Evolutionary conservation across 768 basidiomycete species (phyloP).

Genomic region (Leucosporidium scottii): DNA sequence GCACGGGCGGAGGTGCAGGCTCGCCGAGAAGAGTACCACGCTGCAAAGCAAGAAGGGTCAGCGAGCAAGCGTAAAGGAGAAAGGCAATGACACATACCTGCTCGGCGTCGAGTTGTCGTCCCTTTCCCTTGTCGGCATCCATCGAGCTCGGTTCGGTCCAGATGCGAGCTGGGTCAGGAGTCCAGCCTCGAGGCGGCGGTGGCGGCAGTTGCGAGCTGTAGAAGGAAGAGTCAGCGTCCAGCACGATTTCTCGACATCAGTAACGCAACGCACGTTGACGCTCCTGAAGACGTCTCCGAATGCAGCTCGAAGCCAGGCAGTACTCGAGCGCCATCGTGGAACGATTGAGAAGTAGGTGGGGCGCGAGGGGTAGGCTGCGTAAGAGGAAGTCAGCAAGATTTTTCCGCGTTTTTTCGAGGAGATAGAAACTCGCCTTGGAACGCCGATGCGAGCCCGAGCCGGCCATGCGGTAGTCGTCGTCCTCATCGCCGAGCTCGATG

Average conservation of each 20-base stretch:
- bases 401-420: no score
- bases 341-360: constrained; percentile 38
- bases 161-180: constrained; percentile 69
- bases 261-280: constrained; percentile 49
- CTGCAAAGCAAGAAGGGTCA: constrained; percentile 44
- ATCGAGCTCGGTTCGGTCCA: constrained; percentile 49
- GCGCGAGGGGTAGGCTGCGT: no score
- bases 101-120: constrained; percentile 25
- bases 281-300: constrained; percentile 38
- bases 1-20: constrained; percentile 52
- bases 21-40: constrained; percentile 80
- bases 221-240: no score
- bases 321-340: constrained; percentile 68
- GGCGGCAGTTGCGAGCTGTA: constrained; percentile 48
- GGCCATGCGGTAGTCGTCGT: background rate
- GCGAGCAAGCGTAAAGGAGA: background rate
- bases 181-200: constrained; percentile 75
- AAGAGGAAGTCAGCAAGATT: no score
- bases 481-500: background rate
- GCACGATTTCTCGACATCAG: no score
- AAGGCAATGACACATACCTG: constrained; percentile 12
- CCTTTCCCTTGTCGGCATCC: constrained; percentile 27
- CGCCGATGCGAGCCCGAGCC: no score
- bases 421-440: no score
- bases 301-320: constrained; percentile 69